A percentile compares a stretch with the other conserved stretches of the same genome.
Evolutionary conservation across 139 green algal species (phyloP).

Genomic region (Tetradesmus lagerheimii): DNA sequence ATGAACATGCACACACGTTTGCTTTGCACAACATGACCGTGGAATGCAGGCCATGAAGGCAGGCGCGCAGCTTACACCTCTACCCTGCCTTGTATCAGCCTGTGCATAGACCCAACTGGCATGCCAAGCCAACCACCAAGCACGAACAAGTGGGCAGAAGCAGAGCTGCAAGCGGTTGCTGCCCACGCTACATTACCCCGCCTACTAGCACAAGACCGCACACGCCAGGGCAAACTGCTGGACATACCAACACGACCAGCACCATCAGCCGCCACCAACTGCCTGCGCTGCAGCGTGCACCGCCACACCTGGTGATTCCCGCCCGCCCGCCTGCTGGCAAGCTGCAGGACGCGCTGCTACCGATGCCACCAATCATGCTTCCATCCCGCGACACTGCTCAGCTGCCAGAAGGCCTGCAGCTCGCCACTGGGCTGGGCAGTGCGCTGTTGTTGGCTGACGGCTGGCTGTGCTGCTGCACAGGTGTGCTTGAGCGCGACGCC

Average conservation of each 20-base stretch:
- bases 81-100: too few species aligned
- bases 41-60: background rate
- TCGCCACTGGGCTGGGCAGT: background rate
- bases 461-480: background rate
- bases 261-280: background rate
- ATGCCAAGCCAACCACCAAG: too few species aligned
- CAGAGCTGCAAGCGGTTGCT: too few species aligned
- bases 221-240: too few species aligned
- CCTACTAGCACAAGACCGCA: too few species aligned
- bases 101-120: too few species aligned
- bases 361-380: background rate
- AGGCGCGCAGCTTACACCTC: background rate
- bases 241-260: too few species aligned
- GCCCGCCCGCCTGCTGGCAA: too few species aligned
- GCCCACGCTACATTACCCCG: too few species aligned
- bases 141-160: too few species aligned
- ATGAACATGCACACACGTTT: background rate
- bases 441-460: background rate
- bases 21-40: background rate
- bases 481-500: background rate
- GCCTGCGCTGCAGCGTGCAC: background rate
- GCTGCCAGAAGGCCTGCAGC: background rate
- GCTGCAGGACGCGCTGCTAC: background rate
- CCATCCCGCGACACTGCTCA: background rate
- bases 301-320: background rate